Conservation (phyloP, 1,284 basidiomycete species). For the Singerocomus inundabilis region DNA sequence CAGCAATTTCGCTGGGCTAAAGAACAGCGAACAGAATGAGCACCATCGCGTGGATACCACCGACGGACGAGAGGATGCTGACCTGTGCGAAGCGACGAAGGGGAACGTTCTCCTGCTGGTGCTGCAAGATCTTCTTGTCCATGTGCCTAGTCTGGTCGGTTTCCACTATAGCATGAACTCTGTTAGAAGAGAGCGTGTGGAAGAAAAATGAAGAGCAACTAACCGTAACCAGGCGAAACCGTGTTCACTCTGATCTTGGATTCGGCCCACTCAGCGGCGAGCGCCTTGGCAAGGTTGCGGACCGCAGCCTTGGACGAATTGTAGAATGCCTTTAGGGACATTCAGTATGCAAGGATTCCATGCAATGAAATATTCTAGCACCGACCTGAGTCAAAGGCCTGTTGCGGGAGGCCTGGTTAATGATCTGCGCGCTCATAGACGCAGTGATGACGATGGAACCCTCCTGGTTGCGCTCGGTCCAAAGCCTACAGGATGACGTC, state of each 20-base stretch:
- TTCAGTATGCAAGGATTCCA: background rate
- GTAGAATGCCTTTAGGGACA: conserved; percentile 46
- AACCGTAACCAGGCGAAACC: conserved; percentile 60
- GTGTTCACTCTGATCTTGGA: conserved; percentile 58
- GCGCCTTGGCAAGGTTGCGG: conserved; percentile 51
- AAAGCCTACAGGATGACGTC: conserved; percentile 9
- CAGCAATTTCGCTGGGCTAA: conserved; percentile 44
- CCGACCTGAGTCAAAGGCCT: conserved; percentile 39
- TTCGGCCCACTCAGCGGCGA: conserved; percentile 61
- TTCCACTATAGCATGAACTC: conserved; percentile 24
- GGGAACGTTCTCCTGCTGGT: conserved; percentile 39
- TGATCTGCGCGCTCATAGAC: conserved; percentile 51
- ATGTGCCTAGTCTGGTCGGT: conserved; percentile 40
- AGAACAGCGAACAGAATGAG: background rate
- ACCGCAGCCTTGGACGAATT: conserved; percentile 63
- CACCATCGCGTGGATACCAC: background rate
- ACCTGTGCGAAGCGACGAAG: conserved; percentile 44
- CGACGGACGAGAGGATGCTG: background rate
- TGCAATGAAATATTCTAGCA: background rate
- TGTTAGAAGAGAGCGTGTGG: conserved; percentile 6
- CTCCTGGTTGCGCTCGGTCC: background rate
- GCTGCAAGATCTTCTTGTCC: conserved; percentile 33
- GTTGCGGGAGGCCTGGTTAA: conserved; percentile 40
- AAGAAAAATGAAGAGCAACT: background rate
- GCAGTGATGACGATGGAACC: conserved; percentile 47